These are phyloP conservation scores for Malassezia brasiliensis DNA, from an alignment of 1,284 basidiomycete genomes.

Conservation along the genomic window DNA sequence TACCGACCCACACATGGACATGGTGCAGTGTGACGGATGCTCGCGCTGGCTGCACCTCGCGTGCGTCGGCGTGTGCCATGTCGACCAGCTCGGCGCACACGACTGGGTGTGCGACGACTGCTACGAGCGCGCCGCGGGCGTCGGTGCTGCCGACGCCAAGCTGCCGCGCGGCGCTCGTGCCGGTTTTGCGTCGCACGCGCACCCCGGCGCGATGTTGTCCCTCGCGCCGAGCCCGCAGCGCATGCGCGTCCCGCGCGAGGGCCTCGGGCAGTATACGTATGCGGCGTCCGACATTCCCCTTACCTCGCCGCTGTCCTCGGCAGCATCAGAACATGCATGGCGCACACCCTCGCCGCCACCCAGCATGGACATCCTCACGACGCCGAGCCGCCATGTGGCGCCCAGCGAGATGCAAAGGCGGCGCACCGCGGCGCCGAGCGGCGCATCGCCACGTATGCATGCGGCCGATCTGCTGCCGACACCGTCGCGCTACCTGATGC, in stretches of 20 bases:
- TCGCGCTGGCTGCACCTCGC: slow-evolving; percentile 16
- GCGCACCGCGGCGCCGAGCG: not conserved
- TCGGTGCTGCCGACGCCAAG: not conserved
- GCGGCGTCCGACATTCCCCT: not conserved
- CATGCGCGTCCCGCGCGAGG: too few relatives aligned
- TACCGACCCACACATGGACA: slow-evolving; percentile 15
- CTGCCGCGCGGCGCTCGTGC: not conserved
- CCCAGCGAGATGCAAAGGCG: not conserved
- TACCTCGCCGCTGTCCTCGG: not conserved
- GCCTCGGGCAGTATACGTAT: not conserved
- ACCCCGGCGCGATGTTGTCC: slow-evolving; percentile 8
- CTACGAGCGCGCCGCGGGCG: slow-evolving; percentile 4
- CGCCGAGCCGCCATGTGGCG: slow-evolving; percentile 13
- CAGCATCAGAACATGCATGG: not conserved
- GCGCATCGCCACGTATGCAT: not conserved
- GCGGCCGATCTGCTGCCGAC: slow-evolving; percentile 3
- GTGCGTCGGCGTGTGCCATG: slow-evolving; percentile 14
- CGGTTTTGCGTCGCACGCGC: not conserved
- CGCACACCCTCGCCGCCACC: slow-evolving; percentile 15
- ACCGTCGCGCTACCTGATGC: slow-evolving; percentile 10
- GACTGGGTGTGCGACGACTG: slow-evolving; percentile 21
- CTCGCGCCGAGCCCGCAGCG: slow-evolving; percentile 15
- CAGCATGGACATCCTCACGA: slow-evolving; percentile 3
- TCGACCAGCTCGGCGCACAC: slow-evolving; percentile 9
- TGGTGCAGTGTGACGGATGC: slow-evolving; percentile 18